phyloP scores from a whole-genome alignment of 1,284 basidiomycete species.

The Irpex sp. region DNA sequence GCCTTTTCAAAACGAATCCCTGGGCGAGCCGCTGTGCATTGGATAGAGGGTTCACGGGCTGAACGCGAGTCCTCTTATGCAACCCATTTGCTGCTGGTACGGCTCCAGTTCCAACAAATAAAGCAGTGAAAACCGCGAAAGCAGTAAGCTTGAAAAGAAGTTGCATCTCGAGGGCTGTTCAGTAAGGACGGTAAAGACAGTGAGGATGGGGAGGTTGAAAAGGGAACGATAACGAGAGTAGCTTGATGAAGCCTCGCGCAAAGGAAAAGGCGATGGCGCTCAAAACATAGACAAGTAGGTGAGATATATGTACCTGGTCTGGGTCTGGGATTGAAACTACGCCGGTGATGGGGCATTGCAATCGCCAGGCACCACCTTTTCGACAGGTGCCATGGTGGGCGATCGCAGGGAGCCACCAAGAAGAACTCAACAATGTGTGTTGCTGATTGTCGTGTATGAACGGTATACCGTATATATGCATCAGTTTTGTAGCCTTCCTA shows the following conservation, averaged over 20 bases:
- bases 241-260: background rate
- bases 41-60: background rate
- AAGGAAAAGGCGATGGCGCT: background rate
- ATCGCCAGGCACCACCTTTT: background rate
- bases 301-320: background rate
- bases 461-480: too few relatives aligned
- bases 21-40: background rate
- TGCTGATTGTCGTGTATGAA: too few relatives aligned
- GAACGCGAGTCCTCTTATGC: background rate
- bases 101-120: background rate
- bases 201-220: background rate
- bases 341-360: background rate
- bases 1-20: background rate
- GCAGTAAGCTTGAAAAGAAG: background rate
- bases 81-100: background rate
- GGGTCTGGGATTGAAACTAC: background rate
- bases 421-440: too few relatives aligned
- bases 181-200: background rate
- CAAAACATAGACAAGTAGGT: too few relatives aligned
- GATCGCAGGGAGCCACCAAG: background rate
- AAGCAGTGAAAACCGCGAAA: background rate
- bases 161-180: background rate
- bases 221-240: background rate
- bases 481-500: too few relatives aligned
- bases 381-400: background rate